Conservation (phyloP, 2,329 filamentous ascomycete species). For the Claviceps sp. region DNA sequence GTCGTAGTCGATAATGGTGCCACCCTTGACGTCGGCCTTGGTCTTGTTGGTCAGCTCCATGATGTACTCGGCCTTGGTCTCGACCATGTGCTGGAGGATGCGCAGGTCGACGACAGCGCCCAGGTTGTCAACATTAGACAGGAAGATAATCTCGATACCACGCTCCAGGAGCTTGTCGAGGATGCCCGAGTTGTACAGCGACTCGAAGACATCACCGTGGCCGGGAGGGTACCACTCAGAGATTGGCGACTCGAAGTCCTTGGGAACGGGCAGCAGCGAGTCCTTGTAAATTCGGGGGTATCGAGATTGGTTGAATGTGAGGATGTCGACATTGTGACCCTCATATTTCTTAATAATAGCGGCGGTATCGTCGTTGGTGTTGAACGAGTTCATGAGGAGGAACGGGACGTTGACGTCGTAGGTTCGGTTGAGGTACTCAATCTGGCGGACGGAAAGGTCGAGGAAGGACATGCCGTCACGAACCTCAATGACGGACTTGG, state of each 20-base stretch:
- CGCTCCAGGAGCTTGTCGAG: constrained; percentile 92
- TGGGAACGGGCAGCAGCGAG: constrained; percentile 89
- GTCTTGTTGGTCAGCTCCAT: constrained; percentile 99
- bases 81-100: constrained; percentile 98
- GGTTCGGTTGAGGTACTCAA: constrained; percentile 97
- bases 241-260: constrained; percentile 74
- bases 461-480: constrained; percentile 99
- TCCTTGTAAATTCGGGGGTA: constrained; percentile 98
- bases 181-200: constrained; percentile 96
- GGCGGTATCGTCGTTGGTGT: constrained; percentile 94
- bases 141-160: constrained; percentile 94
- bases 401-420: constrained; percentile 97
- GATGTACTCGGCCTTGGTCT: constrained; percentile 94
- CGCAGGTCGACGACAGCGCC: constrained; percentile 94
- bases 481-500: constrained; percentile 99
- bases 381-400: constrained; percentile 99
- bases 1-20: constrained; percentile 99
- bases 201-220: constrained; percentile 99
- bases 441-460: constrained; percentile 94
- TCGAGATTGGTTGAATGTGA: constrained; percentile 98
- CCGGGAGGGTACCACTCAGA: constrained; percentile 98
- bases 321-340: constrained; percentile 97
- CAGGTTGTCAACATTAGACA: constrained; percentile 98
- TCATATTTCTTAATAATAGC: constrained; percentile 99
- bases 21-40: constrained; percentile 99